Base-by-base conservation (phyloP, 371 early-diverging fungal genomes). In the Zancudomyces culisetae region DNA sequence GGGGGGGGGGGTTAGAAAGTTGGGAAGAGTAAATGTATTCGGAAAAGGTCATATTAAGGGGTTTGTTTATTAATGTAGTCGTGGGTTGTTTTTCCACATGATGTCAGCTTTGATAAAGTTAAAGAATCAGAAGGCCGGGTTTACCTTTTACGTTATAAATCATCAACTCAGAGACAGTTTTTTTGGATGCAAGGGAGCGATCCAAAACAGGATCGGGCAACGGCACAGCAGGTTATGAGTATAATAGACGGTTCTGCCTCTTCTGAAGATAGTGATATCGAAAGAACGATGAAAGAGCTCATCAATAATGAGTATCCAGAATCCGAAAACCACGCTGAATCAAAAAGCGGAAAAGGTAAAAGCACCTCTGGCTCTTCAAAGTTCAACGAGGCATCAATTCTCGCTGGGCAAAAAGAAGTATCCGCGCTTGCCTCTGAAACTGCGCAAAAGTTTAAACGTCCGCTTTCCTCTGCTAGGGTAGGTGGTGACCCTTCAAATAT, bases 171-270 rank as follows among this genome's bases (percentile, higher is more conserved):
- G 60, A 75, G 78, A 35, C 60, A 74, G 42, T 86, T 87, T 62
- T 84, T 81, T 54, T 87, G 87, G 87, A 77, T 85, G 71, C 87
- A 87, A 58, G 78, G 73, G 49, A 66, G 72, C 28, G 71, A 74
- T 45, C 69, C 64, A 23, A 72, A 71, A 18, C 67, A 20, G 6
- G 66, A 61, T n/a, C 12, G 13, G 0, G 43, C 2, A 26, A 41
- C 55, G 2, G 47, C 57, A 12, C 27, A 23, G 27, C 39, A 35
- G 15, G 56, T 54, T 28, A 29, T 42, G 0, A 27, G 47, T 20
- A 29, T 66, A 22, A 58, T 45, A 30, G 52, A 30, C 13, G 56
- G 49, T 2, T 45, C 21, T 2, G 42, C 39, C 3, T 51, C 43
- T 3, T 43, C 52, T 13, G 55, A 54, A 1, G 55, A 53, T 1